phyloP scores from a whole-genome alignment of 495 filamentous ascomycete genomes.

The Talaromyces adpressus region DNA sequence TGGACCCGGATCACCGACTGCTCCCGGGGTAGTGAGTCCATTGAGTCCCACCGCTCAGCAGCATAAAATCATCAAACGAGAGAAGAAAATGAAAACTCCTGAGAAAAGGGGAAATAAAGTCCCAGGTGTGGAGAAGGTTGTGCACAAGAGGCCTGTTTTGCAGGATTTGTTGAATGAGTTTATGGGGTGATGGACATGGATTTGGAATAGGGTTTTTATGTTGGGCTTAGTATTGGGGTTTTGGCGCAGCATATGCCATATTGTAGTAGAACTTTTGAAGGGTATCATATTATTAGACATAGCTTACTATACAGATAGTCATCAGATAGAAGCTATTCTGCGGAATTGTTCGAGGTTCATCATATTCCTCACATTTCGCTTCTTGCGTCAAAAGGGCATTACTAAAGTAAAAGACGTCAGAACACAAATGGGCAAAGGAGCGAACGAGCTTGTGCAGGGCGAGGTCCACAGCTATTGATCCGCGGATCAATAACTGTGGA shows the following conservation, averaged over 20 bases:
- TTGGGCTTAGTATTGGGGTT: background rate
- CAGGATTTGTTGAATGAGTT: conserved; percentile 49
- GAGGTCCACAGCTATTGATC: too few relatives aligned
- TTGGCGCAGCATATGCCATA: background rate
- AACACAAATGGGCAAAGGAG: too few relatives aligned
- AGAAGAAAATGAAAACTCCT: conserved; percentile 23
- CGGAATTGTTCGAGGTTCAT: too few relatives aligned
- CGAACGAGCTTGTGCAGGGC: too few relatives aligned
- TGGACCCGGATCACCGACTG: background rate
- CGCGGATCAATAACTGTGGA: too few relatives aligned
- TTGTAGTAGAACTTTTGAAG: background rate
- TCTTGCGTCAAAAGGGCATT: too few relatives aligned
- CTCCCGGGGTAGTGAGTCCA: conserved; percentile 17
- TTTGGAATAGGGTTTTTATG: background rate
- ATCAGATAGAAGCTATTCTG: background rate
- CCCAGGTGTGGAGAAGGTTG: conserved; percentile 25
- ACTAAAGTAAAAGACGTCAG: too few relatives aligned
- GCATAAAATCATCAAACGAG: conserved; percentile 18
- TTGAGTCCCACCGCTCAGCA: conserved; percentile 22
- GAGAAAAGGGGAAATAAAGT: conserved; percentile 33
- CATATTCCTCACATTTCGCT: too few relatives aligned
- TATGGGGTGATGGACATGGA: conserved; percentile 13
- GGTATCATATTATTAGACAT: background rate
- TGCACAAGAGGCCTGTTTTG: conserved; percentile 41
- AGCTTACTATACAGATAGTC: background rate